Evolutionary conservation across 371 early-diverging fungal species (phyloP).

Genomic region (Mortierella sp.): DNA sequence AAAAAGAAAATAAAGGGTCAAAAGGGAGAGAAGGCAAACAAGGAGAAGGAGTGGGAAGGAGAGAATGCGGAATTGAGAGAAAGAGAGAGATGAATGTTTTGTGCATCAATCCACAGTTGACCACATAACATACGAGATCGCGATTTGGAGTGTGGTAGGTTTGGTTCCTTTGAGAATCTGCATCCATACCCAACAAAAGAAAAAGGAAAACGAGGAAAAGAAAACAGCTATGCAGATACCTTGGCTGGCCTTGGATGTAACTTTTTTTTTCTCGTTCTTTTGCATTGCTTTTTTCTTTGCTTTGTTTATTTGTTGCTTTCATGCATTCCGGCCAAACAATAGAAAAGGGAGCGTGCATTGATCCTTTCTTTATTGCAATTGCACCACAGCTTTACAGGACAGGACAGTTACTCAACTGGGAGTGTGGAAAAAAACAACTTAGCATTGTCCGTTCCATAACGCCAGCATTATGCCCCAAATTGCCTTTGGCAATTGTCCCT

Average conservation of each 20-base stretch:
- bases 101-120: neutral
- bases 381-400: too few relatives aligned
- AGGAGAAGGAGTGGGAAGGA: too few relatives aligned
- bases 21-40: too few relatives aligned
- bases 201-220: neutral
- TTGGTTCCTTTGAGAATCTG: constrained; percentile 1
- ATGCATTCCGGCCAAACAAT: neutral
- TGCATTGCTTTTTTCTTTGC: neutral
- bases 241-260: neutral
- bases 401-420: too few relatives aligned
- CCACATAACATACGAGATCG: neutral
- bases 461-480: too few relatives aligned
- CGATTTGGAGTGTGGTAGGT: constrained; percentile 1
- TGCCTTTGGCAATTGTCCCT: too few relatives aligned
- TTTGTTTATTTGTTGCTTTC: neutral
- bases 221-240: neutral
- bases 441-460: too few relatives aligned
- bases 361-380: neutral
- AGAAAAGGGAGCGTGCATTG: neutral
- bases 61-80: too few relatives aligned
- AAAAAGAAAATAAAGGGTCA: too few relatives aligned
- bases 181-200: neutral
- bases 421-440: neutral
- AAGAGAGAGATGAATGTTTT: too few relatives aligned
- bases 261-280: neutral